Percentiles rank a stretch among this genome's conserved stretches.
Conservation (phyloP, 495 filamentous ascomycete species). For the Penicillium egyptiacum region DNA sequence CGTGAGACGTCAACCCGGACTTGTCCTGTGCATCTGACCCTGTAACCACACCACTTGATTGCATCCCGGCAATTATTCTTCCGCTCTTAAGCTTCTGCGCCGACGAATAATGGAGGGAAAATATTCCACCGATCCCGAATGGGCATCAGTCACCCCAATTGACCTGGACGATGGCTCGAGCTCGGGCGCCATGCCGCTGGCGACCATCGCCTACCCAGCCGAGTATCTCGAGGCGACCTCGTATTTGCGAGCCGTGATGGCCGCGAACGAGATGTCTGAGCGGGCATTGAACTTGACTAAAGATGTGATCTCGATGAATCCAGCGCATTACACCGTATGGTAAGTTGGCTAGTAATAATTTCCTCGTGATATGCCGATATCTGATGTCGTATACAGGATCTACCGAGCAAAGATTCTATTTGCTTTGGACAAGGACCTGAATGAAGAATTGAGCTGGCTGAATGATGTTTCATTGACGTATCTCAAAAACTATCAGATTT, state of each 20-base stretch:
- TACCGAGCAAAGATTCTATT: conserved; percentile 80
- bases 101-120: conserved; percentile 31
- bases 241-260: conserved; percentile 94
- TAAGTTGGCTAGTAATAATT: conserved; percentile 27
- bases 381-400: conserved; percentile 52
- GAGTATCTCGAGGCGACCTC: conserved; percentile 85
- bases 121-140: conserved; percentile 71
- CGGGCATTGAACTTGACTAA: conserved; percentile 81
- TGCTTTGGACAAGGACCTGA: conserved; percentile 62
- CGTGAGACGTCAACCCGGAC: not conserved
- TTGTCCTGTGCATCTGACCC: conserved; percentile 4
- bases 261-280: conserved; percentile 74
- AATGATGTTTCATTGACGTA: conserved; percentile 77
- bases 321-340: conserved; percentile 98
- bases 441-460: conserved; percentile 77
- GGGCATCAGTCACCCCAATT: conserved; percentile 82
- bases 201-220: conserved; percentile 80
- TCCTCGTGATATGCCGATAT: not conserved
- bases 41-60: conserved; percentile 7
- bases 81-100: not conserved
- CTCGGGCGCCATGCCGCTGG: conserved; percentile 64
- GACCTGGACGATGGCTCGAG: conserved; percentile 73
- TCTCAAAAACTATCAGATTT: conserved; percentile 98
- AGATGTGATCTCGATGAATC: conserved; percentile 87
- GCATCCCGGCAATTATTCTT: conserved; percentile 3